Evolutionary conservation across 2,329 filamentous ascomycete genomes (phyloP), one percentile per base, ranked within the genome.

Genomic region (Colletotrichum sidae): DNA sequence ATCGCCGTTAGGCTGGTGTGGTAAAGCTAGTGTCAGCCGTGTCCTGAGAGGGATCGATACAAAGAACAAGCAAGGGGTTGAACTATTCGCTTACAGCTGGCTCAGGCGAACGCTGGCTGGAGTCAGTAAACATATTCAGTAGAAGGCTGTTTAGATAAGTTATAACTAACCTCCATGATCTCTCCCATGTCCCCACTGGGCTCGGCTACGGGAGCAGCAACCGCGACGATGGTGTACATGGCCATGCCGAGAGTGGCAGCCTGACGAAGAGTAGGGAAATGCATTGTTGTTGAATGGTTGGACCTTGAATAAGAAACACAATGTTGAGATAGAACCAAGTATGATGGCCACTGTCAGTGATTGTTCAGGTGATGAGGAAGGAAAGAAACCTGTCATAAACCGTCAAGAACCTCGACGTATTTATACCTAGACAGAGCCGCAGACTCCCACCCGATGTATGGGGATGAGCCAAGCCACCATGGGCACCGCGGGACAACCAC

Each of bases 231-330:
- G 37, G 58, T 46, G 13, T 34, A 65, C 10, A 65, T 42, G 7
- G 52, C 62, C 46, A 65, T 56, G 46, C 62, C 62, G 15, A 65
- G 10, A 5, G 46, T 47, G 46, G 58, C 58, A 33, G 46, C 15
- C 42, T 65, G 58, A 7, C 58, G 33, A 12, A 65, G 25, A 8
- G 62, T 55, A 13, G 45, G 51, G 3, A 65, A 52, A 62, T 65
- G 52, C 62, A 65, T 65, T 3, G 4, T 56, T 44, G 37, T 8
- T 15, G 17, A 37, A 5, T 34, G 8, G 25, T 25, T 4, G 25
- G 25, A 25, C 3, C 5, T 25, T 25, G 25, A 25, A 25, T 25
- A 25, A 25, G 25, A 25, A 25, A 25, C 25, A 25, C 25, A 25
- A 25, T 25, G 25, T 25, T 25, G 25, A 25, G 4, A 25, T 25